phyloP scores from a whole-genome alignment of 2,329 filamentous ascomycete genomes.

The Xylariaceae sp. region DNA sequence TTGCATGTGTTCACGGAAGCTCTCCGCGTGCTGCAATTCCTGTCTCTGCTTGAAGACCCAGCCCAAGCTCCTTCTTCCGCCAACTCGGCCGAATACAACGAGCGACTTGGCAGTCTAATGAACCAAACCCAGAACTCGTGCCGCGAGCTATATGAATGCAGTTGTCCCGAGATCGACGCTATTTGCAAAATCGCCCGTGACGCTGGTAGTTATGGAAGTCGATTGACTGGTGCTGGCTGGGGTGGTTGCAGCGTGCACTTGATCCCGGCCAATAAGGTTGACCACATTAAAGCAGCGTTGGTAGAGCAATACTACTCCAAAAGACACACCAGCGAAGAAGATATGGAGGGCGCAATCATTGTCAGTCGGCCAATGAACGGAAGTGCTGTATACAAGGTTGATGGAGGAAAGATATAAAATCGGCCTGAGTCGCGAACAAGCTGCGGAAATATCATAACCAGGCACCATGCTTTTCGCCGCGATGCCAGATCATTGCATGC shows the following conservation, averaged over 20 bases:
- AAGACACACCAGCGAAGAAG: conserved; percentile 63
- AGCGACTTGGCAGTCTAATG: conserved; percentile 74
- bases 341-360: conserved; percentile 75
- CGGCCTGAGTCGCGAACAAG: too few relatives aligned
- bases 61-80: conserved; percentile 42
- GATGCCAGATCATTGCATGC: too few relatives aligned
- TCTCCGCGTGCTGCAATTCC: conserved; percentile 79
- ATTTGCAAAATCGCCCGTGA: conserved; percentile 76
- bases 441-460: too few relatives aligned
- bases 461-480: too few relatives aligned
- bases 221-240: conserved; percentile 93
- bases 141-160: conserved; percentile 85
- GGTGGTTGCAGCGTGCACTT: conserved; percentile 95
- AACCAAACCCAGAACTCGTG: conserved; percentile 89
- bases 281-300: conserved; percentile 73
- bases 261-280: conserved; percentile 78
- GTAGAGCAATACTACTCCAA: conserved; percentile 79
- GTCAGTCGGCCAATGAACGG: conserved; percentile 85
- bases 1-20: conserved; percentile 91
- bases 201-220: conserved; percentile 79
- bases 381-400: conserved; percentile 49
- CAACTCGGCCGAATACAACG: conserved; percentile 61
- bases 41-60: conserved; percentile 65
- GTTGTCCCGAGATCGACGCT: conserved; percentile 86
- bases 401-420: conserved; percentile 30